Evolutionary conservation across 805 yeast genomes (phyloP).

Genomic region (Metschnikowia vanudenii): DNA sequence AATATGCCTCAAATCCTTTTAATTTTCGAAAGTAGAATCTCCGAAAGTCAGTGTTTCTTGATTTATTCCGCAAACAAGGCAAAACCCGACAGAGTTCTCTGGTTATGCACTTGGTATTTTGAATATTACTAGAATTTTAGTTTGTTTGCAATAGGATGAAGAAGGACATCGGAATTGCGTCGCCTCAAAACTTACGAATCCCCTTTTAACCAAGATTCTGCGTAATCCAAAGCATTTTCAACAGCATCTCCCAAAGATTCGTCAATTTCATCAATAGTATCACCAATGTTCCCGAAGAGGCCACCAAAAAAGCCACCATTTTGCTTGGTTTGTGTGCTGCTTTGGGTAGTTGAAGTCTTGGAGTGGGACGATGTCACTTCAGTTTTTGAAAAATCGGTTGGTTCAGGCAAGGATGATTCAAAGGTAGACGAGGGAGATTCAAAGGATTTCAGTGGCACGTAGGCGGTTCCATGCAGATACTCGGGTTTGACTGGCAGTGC

Average conservation of each 20-base stretch:
- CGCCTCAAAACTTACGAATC: conserved; percentile 5
- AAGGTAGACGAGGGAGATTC: not conserved
- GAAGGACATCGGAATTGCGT: no score
- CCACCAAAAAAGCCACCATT: conserved; percentile 14
- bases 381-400: not conserved
- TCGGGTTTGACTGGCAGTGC: not conserved
- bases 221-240: conserved; percentile 14
- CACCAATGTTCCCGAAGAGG: conserved; percentile 18
- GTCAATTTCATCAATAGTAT: conserved; percentile 18
- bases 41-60: no score
- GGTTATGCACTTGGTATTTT: no score
- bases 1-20: no score
- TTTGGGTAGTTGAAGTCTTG: not conserved
- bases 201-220: conserved; percentile 13
- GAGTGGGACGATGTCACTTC: not conserved
- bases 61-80: no score
- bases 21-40: no score
- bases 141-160: no score
- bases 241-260: conserved; percentile 18
- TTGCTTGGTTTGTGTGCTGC: conserved; percentile 1
- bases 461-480: not conserved
- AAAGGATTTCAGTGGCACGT: not conserved
- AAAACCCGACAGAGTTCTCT: no score
- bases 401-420: not conserved
- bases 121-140: no score